Evolutionary conservation across 495 filamentous ascomycete genomes (phyloP).

Genomic region (Lichina pygmaea): DNA sequence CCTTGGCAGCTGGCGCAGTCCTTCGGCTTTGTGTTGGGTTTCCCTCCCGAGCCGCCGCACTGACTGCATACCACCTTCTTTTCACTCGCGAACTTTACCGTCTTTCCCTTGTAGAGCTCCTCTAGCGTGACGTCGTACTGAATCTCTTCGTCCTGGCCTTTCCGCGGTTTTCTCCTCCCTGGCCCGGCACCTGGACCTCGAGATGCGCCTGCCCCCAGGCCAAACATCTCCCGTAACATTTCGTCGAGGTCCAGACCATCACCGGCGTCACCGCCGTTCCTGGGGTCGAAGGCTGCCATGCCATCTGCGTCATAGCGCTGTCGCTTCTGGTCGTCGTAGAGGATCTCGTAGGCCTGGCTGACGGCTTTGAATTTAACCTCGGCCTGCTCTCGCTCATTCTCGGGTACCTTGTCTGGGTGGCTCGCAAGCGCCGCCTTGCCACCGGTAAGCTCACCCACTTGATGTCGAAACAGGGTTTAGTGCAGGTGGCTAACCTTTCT

Average conservation of each 20-base stretch:
- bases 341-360: conserved; percentile 88
- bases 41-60: conserved; percentile 78
- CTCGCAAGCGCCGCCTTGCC: conserved; percentile 58
- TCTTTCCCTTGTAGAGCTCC: conserved; percentile 95
- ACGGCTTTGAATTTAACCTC: conserved; percentile 78
- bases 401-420: conserved; percentile 90
- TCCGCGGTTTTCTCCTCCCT: conserved; percentile 28
- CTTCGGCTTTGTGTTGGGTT: conserved; percentile 70
- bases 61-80: conserved; percentile 71
- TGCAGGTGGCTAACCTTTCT: conserved; percentile 40
- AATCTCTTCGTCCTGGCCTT: conserved; percentile 64
- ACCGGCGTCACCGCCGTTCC: conserved; percentile 32
- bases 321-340: conserved; percentile 84
- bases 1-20: conserved; percentile 66
- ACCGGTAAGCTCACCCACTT: not conserved
- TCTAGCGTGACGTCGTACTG: conserved; percentile 73
- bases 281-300: conserved; percentile 73
- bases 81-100: conserved; percentile 76
- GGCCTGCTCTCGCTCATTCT: conserved; percentile 55
- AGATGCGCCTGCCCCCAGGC: conserved; percentile 17
- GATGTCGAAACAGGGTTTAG: not conserved
- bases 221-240: conserved; percentile 83
- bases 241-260: conserved; percentile 66
- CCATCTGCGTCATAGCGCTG: conserved; percentile 78
- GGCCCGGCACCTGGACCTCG: conserved; percentile 10